These are phyloP conservation scores for Eucalyptus tenuipes DNA, from an alignment of 345 rosid species.

Conservation along the genomic window DNA sequence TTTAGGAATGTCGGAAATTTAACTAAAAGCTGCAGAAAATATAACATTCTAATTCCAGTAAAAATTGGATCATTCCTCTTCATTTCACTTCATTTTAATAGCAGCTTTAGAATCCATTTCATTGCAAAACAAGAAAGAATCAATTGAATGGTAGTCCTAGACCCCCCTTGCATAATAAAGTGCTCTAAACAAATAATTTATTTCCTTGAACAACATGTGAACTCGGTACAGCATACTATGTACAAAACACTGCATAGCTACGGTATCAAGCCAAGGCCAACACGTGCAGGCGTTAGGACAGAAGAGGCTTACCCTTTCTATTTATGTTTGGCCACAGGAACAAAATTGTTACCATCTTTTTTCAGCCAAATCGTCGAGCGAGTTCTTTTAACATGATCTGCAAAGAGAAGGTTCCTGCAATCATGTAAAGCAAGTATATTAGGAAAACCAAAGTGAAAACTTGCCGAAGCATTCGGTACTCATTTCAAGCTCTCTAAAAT, in stretches of 20 bases:
- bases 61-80: neutral
- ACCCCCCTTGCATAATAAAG: neutral
- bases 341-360: slow-evolving; percentile 33
- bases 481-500: neutral
- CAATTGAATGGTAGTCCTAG: neutral
- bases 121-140: neutral
- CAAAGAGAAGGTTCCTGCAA: slow-evolving; percentile 61
- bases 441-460: neutral
- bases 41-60: neutral
- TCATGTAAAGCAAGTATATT: neutral
- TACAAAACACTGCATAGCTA: neutral
- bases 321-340: slow-evolving; percentile 19
- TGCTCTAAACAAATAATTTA: neutral
- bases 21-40: neutral
- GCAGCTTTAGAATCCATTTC: neutral
- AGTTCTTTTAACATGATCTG: slow-evolving; percentile 56
- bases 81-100: neutral
- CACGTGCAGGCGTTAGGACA: neutral
- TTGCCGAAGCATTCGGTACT: neutral
- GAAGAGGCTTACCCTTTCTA: neutral
- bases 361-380: slow-evolving; percentile 67
- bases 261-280: neutral
- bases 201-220: neutral
- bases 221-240: neutral
- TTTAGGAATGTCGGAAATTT: neutral